Percentiles rank a stretch among this genome's conserved stretches.
Evolutionary conservation across 2,329 filamentous ascomycete genomes (phyloP).

Genomic region (Cercospora sp.): DNA sequence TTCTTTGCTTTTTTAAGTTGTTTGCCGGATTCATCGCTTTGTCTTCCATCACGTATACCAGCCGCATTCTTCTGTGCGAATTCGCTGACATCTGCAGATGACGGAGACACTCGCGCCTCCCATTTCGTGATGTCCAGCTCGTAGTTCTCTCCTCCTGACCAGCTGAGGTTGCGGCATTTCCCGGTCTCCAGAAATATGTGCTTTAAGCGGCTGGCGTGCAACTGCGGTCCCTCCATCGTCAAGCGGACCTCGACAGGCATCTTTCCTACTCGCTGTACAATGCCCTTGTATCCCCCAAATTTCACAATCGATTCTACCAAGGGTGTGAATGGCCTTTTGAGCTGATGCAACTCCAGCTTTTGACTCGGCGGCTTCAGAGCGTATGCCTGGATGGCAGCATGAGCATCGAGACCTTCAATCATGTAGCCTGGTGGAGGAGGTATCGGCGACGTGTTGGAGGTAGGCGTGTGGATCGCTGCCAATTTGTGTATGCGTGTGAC

Average conservation of each 20-base stretch:
- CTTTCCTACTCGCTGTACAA: slow-evolving; percentile 33
- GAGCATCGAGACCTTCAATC: slow-evolving; percentile 51
- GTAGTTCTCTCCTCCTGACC: slow-evolving; percentile 33
- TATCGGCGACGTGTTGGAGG: slow-evolving; percentile 45
- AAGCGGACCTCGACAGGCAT: slow-evolving; percentile 39
- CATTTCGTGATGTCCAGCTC: slow-evolving; percentile 33
- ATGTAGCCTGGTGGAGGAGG: slow-evolving; percentile 47
- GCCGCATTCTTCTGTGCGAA: slow-evolving; percentile 13
- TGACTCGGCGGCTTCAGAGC: slow-evolving; percentile 52
- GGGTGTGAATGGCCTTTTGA: slow-evolving; percentile 41
- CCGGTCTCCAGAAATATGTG: slow-evolving; percentile 33
- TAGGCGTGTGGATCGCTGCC: slow-evolving; percentile 46
- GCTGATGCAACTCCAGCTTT: slow-evolving; percentile 39
- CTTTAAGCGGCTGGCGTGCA: slow-evolving; percentile 28
- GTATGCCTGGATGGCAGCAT: slow-evolving; percentile 48
- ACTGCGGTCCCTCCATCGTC: slow-evolving; percentile 39
- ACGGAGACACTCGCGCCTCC: slow-evolving; percentile 24
- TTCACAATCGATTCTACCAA: slow-evolving; percentile 39
- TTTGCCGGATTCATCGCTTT: background rate
- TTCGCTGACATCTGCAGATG: slow-evolving; percentile 4
- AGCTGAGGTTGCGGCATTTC: slow-evolving; percentile 31
- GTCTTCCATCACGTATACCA: background rate
- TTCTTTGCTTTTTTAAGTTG: background rate
- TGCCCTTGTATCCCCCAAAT: slow-evolving; percentile 38
- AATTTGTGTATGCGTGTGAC: slow-evolving; percentile 55